Percentiles rank a stretch among this genome's conserved stretches.
These are phyloP conservation scores for Pythium volutum DNA, from an alignment of 352 stramenopile species.

Conservation along the genomic window DNA sequence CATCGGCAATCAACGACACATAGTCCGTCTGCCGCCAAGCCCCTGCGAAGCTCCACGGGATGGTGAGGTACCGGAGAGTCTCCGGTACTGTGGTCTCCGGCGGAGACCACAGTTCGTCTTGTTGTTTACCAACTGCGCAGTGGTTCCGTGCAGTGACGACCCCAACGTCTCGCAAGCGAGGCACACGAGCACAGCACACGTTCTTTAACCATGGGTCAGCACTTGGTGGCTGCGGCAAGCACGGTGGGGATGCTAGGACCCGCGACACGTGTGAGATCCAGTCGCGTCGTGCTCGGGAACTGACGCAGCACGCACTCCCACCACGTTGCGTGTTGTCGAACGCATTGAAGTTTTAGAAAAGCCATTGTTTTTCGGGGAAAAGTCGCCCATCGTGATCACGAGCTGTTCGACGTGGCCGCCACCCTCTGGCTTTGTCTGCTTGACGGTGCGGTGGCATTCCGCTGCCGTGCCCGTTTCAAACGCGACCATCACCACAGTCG, in stretches of 20 bases:
- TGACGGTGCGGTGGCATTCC: not conserved
- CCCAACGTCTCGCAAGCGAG: no score
- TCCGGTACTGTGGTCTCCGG: no score
- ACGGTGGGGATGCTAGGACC: not conserved
- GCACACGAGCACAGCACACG: not conserved
- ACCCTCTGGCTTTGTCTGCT: not conserved
- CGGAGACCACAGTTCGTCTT: no score
- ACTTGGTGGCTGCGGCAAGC: not conserved
- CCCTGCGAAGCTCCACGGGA: no score
- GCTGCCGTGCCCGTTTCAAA: not conserved
- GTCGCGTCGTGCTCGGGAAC: not conserved
- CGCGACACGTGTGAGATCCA: not conserved
- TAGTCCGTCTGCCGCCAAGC: no score
- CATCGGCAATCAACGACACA: no score
- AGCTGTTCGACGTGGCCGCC: slow-evolving; percentile 3
- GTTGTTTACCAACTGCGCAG: no score
- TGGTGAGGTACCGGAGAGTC: no score
- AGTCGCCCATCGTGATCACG: not conserved
- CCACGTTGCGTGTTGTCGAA: not conserved
- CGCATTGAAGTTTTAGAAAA: not conserved
- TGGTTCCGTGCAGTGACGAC: no score
- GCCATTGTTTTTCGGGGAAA: no score
- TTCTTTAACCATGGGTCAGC: not conserved
- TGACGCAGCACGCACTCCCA: not conserved
- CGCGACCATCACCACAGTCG: not conserved